A percentile compares a stretch with the other conserved stretches of the same genome.
Evolutionary conservation across 2,329 filamentous ascomycete genomes (phyloP).

Genomic region (Fusarium mexicanum): DNA sequence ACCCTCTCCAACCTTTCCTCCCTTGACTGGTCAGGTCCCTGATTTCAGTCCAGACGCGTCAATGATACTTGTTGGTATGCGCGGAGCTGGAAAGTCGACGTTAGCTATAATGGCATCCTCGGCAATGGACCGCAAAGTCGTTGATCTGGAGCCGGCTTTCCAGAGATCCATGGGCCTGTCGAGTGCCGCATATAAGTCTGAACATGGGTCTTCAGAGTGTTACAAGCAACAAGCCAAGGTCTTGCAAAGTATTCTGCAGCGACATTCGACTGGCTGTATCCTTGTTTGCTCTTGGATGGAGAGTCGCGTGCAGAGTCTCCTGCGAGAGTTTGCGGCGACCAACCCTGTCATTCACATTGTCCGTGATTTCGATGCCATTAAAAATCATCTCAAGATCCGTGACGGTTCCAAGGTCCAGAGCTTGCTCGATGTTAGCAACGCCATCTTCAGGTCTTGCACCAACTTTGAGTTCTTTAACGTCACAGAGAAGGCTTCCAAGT

Average conservation of each 20-base stretch:
- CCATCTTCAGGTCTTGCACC: constrained; percentile 71
- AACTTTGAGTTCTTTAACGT: constrained; percentile 83
- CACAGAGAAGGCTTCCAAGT: constrained; percentile 61
- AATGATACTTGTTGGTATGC: constrained; percentile 76
- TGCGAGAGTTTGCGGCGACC: constrained; percentile 69
- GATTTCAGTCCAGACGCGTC: constrained; percentile 71
- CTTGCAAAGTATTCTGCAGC: constrained; percentile 66
- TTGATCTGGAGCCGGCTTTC: constrained; percentile 76
- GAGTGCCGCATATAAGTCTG: constrained; percentile 70
- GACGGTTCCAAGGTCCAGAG: constrained; percentile 65
- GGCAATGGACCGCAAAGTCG: constrained; percentile 72
- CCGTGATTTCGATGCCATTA: constrained; percentile 72
- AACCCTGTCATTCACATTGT: constrained; percentile 78
- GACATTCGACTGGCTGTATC: constrained; percentile 69
- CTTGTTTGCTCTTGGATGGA: constrained; percentile 80
- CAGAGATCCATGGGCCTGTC: constrained; percentile 70
- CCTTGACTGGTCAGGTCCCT: constrained; percentile 43
- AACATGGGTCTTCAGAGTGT: constrained; percentile 69
- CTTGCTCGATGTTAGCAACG: constrained; percentile 65
- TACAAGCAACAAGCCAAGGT: constrained; percentile 71
- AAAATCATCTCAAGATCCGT: constrained; percentile 67
- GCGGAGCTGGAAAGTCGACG: constrained; percentile 79
- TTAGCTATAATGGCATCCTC: constrained; percentile 79
- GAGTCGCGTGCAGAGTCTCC: constrained; percentile 65
- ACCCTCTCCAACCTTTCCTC: constrained; percentile 39